Conservation (phyloP, 345 rosid species). For the Combretum micranthum region DNA sequence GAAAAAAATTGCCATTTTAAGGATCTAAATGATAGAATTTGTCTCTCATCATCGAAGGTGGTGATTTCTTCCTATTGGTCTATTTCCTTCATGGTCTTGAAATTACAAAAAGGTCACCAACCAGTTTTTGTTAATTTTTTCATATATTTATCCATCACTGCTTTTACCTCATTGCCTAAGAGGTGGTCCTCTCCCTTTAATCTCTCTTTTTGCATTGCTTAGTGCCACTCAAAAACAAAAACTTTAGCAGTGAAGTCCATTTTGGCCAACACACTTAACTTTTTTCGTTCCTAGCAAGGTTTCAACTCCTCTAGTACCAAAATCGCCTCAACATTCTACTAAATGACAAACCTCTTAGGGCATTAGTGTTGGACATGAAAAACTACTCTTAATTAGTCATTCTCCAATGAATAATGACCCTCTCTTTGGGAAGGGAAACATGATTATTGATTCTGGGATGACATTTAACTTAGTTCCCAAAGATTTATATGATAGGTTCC, state of each 20-base stretch:
- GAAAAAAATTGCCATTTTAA: too few species aligned
- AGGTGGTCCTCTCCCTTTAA: constrained; percentile 42
- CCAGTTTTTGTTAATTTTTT: too few species aligned
- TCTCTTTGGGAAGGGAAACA: constrained; percentile 24
- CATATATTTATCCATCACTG: too few species aligned
- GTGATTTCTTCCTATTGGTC: too few species aligned
- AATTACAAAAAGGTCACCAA: too few species aligned
- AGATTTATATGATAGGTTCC: constrained; percentile 23
- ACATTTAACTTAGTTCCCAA: constrained; percentile 36
- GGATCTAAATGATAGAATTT: too few species aligned
- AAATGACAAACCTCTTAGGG: constrained; percentile 47
- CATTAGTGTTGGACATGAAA: constrained; percentile 40
- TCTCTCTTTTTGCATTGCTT: constrained; percentile 58
- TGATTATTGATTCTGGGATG: constrained; percentile 55
- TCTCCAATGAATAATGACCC: too few species aligned
- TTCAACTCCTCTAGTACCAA: constrained; percentile 30
- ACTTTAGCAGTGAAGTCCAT: constrained; percentile 29
- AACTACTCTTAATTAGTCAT: too few species aligned
- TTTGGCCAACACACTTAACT: constrained; percentile 32
- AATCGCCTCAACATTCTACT: constrained; percentile 28
- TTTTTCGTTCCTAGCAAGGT: constrained; percentile 13
- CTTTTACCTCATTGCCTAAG: too few species aligned
- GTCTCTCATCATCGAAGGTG: too few species aligned
- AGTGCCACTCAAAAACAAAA: constrained; percentile 17
- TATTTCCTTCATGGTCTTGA: too few species aligned